Evolutionary conservation across 108 stramenopile genomes (phyloP), one percentile per base, ranked within the genome.

Genomic region (Epipyxis sp.): DNA sequence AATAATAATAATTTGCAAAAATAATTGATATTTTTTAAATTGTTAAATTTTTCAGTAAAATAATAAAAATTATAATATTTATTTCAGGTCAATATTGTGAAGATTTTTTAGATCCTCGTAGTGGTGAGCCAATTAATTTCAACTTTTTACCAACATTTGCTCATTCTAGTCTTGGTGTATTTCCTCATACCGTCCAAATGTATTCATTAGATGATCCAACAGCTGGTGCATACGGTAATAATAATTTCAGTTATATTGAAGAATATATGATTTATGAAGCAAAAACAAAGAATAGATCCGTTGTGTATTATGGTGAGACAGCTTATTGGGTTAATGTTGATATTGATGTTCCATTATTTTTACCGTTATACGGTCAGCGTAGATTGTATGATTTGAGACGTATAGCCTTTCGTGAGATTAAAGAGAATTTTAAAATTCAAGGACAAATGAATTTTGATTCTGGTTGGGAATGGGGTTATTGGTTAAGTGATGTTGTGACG

Each of bases 381-480:
- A 59, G 81, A 39, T 10, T 44, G 34, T n/a, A 35, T 0, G 81
- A 82, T 41, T 43, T 82, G 39, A 39, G 50, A 25, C 3, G 29
- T 41, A 42, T 82, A 35, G 67, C 77, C 0, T 29, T 1, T 2
- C 40, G 69, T 6, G 69, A 71, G 30, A 6, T 1, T 10, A 10
- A 2, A n/a, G 69, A 59, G 50, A 27, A 37, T 43, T 74, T 50
- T 71, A 35, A 25, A 30, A 59, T 67, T 44, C 46, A 77, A 1
- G 82, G 82, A 16, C 71, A 78, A 46, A 72, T 68, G 77, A 79
- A 69, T 67, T 83, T 83, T 45, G 78, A 74, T 77, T 79, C 78
- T 30, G 82, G 82, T 1, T 83, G 78, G 78, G 78, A 79, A 34
- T 83, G 82, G 82, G 78, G 78, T 20, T 83, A 83, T 43, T 83